These are phyloP conservation scores for Pichia californica DNA, from an alignment of 805 yeast genomes.

Conservation along the genomic window DNA sequence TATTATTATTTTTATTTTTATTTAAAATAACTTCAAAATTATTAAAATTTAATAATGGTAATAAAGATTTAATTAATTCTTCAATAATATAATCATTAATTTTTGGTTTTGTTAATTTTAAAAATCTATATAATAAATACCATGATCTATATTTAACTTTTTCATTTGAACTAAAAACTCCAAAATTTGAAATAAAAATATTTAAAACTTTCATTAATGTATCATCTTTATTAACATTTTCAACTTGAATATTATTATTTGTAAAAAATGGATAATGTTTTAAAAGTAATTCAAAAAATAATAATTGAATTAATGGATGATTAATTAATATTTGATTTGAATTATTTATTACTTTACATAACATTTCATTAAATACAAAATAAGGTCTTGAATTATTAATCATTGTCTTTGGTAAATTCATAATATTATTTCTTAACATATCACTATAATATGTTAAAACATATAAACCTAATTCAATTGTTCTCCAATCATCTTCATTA, in stretches of 20 bases:
- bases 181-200: slow-evolving; percentile 72
- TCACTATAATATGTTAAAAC: slow-evolving; percentile 79
- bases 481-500: slow-evolving; percentile 56
- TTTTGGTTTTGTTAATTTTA: slow-evolving; percentile 67
- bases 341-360: slow-evolving; percentile 38
- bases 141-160: slow-evolving; percentile 82
- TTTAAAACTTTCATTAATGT: slow-evolving; percentile 61
- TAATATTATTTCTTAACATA: slow-evolving; percentile 67
- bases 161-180: slow-evolving; percentile 67
- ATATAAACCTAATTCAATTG: slow-evolving; percentile 77
- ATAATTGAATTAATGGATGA: slow-evolving; percentile 78
- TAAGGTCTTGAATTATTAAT: slow-evolving; percentile 62
- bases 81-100: slow-evolving; percentile 45
- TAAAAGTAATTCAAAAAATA: slow-evolving; percentile 78
- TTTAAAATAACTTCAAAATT: slow-evolving; percentile 42
- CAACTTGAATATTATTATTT: slow-evolving; percentile 35
- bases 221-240: slow-evolving; percentile 37
- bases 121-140: slow-evolving; percentile 81
- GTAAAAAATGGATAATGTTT: slow-evolving; percentile 65
- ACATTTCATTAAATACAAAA: slow-evolving; percentile 52
- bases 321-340: slow-evolving; percentile 39
- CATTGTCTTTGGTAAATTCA: slow-evolving; percentile 61
- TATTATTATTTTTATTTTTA: slow-evolving; percentile 19
- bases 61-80: slow-evolving; percentile 52
- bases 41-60: slow-evolving; percentile 57